These are phyloP conservation scores for Aschersonia sp. DNA, from an alignment of 2,329 filamentous ascomycete genomes.

Conservation along the genomic window DNA sequence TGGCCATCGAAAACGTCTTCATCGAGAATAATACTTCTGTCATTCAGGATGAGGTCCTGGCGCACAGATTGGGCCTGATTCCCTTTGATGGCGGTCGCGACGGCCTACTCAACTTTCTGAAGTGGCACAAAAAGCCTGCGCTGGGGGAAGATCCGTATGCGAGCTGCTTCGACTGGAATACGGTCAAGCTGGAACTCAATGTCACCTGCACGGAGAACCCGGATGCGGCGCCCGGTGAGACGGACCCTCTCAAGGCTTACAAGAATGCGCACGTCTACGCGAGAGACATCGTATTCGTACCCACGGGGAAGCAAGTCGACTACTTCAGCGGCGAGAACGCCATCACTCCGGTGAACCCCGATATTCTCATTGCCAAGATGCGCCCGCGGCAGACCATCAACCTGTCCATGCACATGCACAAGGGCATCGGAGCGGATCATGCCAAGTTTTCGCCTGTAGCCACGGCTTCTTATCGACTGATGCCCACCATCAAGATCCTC, in stretches of 20 bases:
- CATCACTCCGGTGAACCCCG: constrained; percentile 71
- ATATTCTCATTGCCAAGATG: constrained; percentile 89
- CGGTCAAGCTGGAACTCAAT: constrained; percentile 62
- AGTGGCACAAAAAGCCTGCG: constrained; percentile 62
- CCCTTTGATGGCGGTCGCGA: constrained; percentile 70
- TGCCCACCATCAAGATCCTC: constrained; percentile 76
- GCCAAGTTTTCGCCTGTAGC: constrained; percentile 96
- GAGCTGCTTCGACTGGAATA: constrained; percentile 68
- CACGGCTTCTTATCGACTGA: constrained; percentile 80
- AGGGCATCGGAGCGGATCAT: constrained; percentile 87
- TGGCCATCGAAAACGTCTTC: constrained; percentile 89
- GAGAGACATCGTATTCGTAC: constrained; percentile 60
- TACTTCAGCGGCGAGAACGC: constrained; percentile 54
- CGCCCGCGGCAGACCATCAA: constrained; percentile 80
- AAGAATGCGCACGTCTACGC: constrained; percentile 75
- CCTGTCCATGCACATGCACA: constrained; percentile 84
- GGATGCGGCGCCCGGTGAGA: constrained; percentile 56
- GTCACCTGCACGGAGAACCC: constrained; percentile 69
- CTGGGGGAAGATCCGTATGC: constrained; percentile 47
- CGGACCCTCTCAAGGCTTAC: constrained; percentile 74
- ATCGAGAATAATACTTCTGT: constrained; percentile 95
- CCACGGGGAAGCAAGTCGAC: constrained; percentile 57
- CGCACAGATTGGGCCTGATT: constrained; percentile 78
- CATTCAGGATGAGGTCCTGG: constrained; percentile 93
- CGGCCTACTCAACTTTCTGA: constrained; percentile 64